phyloP scores from a whole-genome alignment of 2,329 filamentous ascomycete genomes.

The Verticillium albo-atrum region DNA sequence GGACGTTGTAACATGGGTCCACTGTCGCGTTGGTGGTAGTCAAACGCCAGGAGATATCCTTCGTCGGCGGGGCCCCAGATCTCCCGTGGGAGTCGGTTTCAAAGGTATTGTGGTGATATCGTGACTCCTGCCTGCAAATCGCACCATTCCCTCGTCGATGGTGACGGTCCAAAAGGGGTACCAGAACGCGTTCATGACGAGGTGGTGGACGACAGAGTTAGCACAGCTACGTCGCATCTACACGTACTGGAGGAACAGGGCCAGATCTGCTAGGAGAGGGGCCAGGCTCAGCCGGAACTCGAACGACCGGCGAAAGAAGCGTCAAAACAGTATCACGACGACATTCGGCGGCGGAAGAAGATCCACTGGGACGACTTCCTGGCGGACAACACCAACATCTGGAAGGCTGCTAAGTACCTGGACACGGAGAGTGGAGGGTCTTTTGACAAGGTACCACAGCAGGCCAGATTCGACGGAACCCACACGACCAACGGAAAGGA shows the following conservation, averaged over 20 bases:
- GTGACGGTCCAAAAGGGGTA: background rate
- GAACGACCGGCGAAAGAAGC: slow-evolving; percentile 15
- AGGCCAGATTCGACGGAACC: slow-evolving; percentile 14
- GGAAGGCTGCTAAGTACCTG: slow-evolving; percentile 22
- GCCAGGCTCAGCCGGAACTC: background rate
- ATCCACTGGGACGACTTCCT: slow-evolving; percentile 20
- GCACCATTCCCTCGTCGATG: background rate
- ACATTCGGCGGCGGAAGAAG: slow-evolving; percentile 19
- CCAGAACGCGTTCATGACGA: background rate
- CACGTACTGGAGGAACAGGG: slow-evolving; percentile 21
- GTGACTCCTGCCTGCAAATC: background rate
- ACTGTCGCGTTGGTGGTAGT: no score
- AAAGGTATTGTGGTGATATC: background rate
- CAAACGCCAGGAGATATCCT: no score
- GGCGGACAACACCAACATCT: slow-evolving; percentile 20
- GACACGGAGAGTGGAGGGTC: slow-evolving; percentile 12
- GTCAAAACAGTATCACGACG: slow-evolving; percentile 18
- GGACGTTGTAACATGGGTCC: no score
- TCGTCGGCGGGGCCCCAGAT: background rate
- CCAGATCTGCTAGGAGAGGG: slow-evolving; percentile 10
- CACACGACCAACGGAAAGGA: slow-evolving; percentile 7
- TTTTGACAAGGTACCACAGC: slow-evolving; percentile 17
- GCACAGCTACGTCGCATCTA: slow-evolving; percentile 20
- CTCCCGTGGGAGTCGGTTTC: background rate
- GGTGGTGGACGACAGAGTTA: slow-evolving; percentile 23